Evolutionary conservation across 2,329 filamentous ascomycete species (phyloP), one percentile per base, ranked within the genome.

Genomic region (Trichophyton equinum): DNA sequence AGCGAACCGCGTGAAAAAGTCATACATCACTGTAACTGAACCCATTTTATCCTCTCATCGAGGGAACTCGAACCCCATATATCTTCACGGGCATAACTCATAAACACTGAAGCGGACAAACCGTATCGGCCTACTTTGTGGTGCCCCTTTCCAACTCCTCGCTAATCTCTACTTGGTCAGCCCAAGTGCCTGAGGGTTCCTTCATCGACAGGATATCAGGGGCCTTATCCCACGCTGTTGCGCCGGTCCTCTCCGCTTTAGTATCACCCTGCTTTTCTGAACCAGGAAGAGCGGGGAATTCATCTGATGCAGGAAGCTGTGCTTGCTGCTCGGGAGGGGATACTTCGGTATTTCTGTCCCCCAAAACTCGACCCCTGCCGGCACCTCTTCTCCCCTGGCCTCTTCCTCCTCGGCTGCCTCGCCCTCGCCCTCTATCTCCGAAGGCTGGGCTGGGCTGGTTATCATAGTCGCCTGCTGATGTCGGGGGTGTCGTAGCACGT

Each of bases 311-410:
- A 7, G 36, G 13, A 59, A 59, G 36, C 22, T 40, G 25, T 49
- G 42, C 25, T 9, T 42, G 57, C 5, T 42, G 18, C 20, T 6
- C 15, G 11, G 22, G 22, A n/a, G n/a, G 47, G 20, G 40, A 20
- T 9, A 20, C 8, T 49, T 30, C 57, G 18, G 36, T 18, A 36
- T n/a, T 33, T 20, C 4, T 18, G n/a, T 36, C 36, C 4, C 11
- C 55, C 11, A 18, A n/a, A 1, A 49, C 15, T 30, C 20, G 33
- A 13, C 18, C 47, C 56, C 46, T 67, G 42, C 40, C 57, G 13
- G 13, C 33, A 49, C 55, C 67, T 20, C 72, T 70, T 62, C 72
- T 68, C 42, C 70, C 71, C 13, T 71, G 69, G 9, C 69, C 68
- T 42, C 70, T 68, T 25, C 57, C 57, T 22, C 57, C 57, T 7